Conservation (phyloP, 2,329 filamentous ascomycete species). For the Calonectria pseudoreteaudii region DNA sequence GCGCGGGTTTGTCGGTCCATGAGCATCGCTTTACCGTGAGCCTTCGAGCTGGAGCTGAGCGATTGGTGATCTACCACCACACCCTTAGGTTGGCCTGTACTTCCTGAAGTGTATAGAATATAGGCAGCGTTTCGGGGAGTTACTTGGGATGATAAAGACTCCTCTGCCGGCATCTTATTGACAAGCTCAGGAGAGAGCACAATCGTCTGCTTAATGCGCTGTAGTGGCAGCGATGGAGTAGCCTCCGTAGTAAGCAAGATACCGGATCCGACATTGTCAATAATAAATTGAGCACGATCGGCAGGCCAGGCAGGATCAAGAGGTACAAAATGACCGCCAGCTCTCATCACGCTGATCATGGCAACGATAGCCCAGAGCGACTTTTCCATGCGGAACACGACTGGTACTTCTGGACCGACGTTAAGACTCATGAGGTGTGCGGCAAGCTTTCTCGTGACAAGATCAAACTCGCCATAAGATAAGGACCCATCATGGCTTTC, state of each 20-base stretch:
- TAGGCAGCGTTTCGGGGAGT: constrained; percentile 33
- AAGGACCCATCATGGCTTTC: constrained; percentile 52
- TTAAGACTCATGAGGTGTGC: constrained; percentile 58
- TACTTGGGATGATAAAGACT: not conserved
- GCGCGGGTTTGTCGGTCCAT: constrained; percentile 63
- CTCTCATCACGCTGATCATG: constrained; percentile 73
- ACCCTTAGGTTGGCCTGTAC: constrained; percentile 43
- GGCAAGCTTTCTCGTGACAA: constrained; percentile 47
- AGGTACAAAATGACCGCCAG: constrained; percentile 59
- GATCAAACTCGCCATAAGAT: constrained; percentile 47
- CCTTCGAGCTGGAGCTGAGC: constrained; percentile 62
- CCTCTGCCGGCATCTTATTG: not conserved
- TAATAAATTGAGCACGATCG: not conserved
- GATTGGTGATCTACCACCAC: constrained; percentile 58
- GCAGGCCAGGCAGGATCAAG: constrained; percentile 47
- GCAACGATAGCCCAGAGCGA: constrained; percentile 60
- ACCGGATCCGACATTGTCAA: not conserved
- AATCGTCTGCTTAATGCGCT: not conserved
- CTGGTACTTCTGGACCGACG: constrained; percentile 61
- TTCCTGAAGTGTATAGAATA: constrained; percentile 45
- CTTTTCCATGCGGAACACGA: constrained; percentile 75
- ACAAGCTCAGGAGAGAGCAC: constrained; percentile 9
- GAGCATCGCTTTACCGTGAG: constrained; percentile 59
- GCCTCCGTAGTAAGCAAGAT: constrained; percentile 9
- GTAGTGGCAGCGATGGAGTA: not conserved